Percentiles rank a stretch among this genome's conserved stretches.
These are phyloP conservation scores for Candida tallmaniae DNA, from an alignment of 805 yeast genomes.

Conservation along the genomic window DNA sequence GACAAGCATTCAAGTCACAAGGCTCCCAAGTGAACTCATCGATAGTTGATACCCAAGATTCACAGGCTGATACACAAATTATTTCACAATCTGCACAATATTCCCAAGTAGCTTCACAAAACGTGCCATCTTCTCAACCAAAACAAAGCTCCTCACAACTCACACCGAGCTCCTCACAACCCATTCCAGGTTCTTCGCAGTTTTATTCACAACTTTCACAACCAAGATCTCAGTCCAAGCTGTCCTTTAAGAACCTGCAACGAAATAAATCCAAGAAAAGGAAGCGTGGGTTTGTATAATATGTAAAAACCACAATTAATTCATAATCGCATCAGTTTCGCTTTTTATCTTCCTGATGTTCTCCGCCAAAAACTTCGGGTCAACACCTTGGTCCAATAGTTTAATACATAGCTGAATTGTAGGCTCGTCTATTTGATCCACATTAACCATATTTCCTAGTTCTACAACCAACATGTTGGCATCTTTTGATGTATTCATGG, in stretches of 20 bases:
- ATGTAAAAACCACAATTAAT: slow-evolving; percentile 1
- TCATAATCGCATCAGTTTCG: slow-evolving; percentile 19
- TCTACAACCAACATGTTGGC: slow-evolving; percentile 16
- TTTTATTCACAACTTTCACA: too few relatives aligned
- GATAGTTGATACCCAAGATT: neutral
- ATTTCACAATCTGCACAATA: too few relatives aligned
- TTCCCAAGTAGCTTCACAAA: too few relatives aligned
- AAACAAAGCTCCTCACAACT: neutral
- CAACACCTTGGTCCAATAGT: slow-evolving; percentile 32
- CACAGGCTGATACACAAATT: too few relatives aligned
- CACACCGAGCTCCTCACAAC: neutral
- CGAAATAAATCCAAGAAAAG: slow-evolving; percentile 20
- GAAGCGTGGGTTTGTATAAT: slow-evolving; percentile 44
- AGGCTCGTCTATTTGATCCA: slow-evolving; percentile 22
- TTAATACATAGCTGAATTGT: slow-evolving; percentile 29
- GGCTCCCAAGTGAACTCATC: neutral
- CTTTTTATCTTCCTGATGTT: slow-evolving; percentile 21
- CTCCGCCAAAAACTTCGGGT: slow-evolving; percentile 31
- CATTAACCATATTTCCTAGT: slow-evolving; percentile 20
- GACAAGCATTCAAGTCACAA: neutral
- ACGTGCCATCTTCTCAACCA: neutral
- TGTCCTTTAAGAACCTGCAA: slow-evolving; percentile 33
- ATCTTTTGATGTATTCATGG: slow-evolving; percentile 1
- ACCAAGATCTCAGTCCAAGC: too few relatives aligned
- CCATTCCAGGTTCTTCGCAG: too few relatives aligned